These are phyloP conservation scores for Stylonectria norvegica DNA, from an alignment of 2,329 filamentous ascomycete genomes.

Conservation along the genomic window DNA sequence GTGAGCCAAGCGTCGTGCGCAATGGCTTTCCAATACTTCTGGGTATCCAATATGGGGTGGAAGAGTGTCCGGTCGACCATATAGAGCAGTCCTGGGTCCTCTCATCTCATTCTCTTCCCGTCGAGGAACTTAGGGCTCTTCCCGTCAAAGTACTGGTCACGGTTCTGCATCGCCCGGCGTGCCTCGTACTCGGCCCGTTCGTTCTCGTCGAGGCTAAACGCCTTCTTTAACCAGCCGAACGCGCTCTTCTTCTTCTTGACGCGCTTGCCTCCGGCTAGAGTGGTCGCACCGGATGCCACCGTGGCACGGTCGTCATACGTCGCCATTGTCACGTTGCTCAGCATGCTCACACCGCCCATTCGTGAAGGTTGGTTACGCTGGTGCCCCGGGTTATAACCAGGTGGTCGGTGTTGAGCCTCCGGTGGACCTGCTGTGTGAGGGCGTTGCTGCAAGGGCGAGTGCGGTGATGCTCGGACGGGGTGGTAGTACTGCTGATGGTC, in stretches of 20 bases:
- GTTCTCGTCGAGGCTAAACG: conserved; percentile 62
- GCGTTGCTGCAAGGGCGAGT: conserved; percentile 60
- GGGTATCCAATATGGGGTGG: no score
- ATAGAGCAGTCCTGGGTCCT: no score
- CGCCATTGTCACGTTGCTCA: conserved; percentile 52
- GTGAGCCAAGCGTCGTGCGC: conserved; percentile 10
- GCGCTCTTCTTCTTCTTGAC: conserved; percentile 66
- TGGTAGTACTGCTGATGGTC: conserved; percentile 53
- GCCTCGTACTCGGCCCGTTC: conserved; percentile 59
- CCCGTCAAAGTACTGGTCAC: conserved; percentile 48
- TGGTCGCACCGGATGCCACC: conserved; percentile 24
- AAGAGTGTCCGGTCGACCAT: no score
- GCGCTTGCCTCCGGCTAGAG: conserved; percentile 35
- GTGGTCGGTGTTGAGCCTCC: conserved; percentile 26
- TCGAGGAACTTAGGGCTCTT: conserved; percentile 54
- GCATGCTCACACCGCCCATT: conserved; percentile 53
- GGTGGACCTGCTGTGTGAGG: conserved; percentile 49
- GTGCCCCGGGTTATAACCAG: conserved; percentile 37
- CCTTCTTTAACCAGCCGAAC: conserved; percentile 67
- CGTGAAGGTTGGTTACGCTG: conserved; percentile 50
- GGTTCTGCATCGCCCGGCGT: conserved; percentile 44
- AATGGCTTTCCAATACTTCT: no score
- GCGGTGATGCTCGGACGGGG: conserved; percentile 59
- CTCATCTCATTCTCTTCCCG: conserved; percentile 46
- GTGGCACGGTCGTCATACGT: conserved; percentile 38